Evolutionary conservation across 2,329 filamentous ascomycete genomes (phyloP).

Genomic region (Aspergillus hortae): DNA sequence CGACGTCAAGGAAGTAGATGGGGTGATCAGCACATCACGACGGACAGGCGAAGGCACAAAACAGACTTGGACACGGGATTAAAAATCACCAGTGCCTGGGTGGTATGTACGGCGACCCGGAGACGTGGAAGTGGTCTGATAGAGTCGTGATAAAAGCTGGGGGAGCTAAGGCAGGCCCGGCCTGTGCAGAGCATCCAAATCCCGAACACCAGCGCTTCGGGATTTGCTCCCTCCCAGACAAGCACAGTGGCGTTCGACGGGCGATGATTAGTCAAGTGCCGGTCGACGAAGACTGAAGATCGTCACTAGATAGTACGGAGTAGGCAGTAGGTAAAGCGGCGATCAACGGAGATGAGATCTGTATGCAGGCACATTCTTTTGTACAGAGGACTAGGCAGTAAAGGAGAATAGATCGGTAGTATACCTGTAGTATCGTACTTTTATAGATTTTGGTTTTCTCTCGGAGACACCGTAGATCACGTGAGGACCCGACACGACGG

Average conservation of each 20-base stretch:
- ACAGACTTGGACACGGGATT: too few relatives aligned
- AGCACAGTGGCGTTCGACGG: constrained; percentile 13
- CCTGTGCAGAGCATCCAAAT: constrained; percentile 27
- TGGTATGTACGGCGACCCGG: constrained; percentile 9
- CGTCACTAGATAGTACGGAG: not conserved
- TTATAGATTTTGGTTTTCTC: not conserved
- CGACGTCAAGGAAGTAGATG: not conserved
- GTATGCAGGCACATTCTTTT: too few relatives aligned
- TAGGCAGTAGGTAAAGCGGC: too few relatives aligned
- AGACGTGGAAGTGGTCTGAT: constrained; percentile 27
- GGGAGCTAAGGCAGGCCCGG: constrained; percentile 25
- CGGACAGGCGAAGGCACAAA: not conserved
- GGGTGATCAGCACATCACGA: constrained; percentile 9
- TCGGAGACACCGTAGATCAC: not conserved
- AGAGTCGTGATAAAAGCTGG: constrained; percentile 5
- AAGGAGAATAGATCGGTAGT: too few relatives aligned
- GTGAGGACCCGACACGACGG: not conserved
- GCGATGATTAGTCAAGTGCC: constrained; percentile 14
- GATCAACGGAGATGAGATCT: too few relatives aligned
- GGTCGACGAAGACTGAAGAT: not conserved
- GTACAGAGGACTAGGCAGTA: not conserved
- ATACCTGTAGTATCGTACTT: not conserved
- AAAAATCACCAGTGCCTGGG: not conserved
- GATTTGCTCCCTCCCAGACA: constrained; percentile 25
- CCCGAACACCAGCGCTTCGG: constrained; percentile 30